Evolutionary conservation across 2,329 filamentous ascomycete genomes (phyloP), one percentile per base, ranked within the genome.

Genomic region (Chalaropsis thielavioides): DNA sequence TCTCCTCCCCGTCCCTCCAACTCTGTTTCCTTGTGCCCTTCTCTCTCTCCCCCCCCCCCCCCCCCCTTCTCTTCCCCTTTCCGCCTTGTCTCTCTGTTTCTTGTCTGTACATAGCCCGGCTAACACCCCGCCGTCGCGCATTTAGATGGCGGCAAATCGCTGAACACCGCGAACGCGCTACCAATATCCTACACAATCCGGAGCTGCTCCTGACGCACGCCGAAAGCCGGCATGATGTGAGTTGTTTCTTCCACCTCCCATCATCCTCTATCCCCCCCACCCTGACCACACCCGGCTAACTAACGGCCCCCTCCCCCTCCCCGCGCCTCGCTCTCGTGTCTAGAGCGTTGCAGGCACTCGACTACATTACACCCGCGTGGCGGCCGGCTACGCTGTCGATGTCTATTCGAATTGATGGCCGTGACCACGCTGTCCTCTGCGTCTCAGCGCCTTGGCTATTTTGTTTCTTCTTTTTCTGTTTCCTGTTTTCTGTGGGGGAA

Each of bases 121-220:
- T 13, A n/a, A 41, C 10, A 7, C 6, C 38, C 17, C 46, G 46
- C n/a, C 2, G 10, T 11, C 31, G 31, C 54, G 24, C 27, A 15
- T 44, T 1, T 46, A 64, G 62, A 24, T 64, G 62, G 62, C 51
- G n/a, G 19, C 51, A 58, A 2, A 44, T 58, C 15, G 2, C 19
- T 4, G 15, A 59, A 6, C 43, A 61, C 15, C 31, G 58, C 3
- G 58, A 61, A 15, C 43, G 24, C 17, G 64, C 64, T 1, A 40
- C 22, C 22, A 8, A 78, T 11, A 77, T 85, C 46, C 76, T 86
- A 1, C 80, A 83, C 68, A 78, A 72, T 31, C 83, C 82, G 0
- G 83, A 85, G 70, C 73, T 81, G 65, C 73, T 86, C 60, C 81
- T 83, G 76, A 83, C 83, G 75, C 78, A 82, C 51, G 80, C 83